A percentile compares a stretch with the other conserved stretches of the same genome.
phyloP scores from a whole-genome alignment of 805 yeast genomes.

The Ogataea zsoltii region DNA sequence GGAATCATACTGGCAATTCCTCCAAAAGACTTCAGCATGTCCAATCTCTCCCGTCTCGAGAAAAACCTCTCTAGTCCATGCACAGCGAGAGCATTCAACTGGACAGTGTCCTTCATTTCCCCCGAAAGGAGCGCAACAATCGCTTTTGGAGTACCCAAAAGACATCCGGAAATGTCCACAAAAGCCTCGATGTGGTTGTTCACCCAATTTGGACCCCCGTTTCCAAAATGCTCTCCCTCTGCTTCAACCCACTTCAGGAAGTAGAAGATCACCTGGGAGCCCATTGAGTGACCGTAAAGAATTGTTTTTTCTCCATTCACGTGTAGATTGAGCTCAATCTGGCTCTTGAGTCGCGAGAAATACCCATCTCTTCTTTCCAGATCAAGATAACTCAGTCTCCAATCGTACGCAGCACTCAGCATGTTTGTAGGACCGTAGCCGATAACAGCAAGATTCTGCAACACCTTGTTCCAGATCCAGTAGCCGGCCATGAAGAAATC shows the following conservation, averaged over 20 bases:
- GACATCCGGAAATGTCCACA: conserved; percentile 87
- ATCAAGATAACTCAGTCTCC: conserved; percentile 91
- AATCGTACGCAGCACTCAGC: conserved; percentile 91
- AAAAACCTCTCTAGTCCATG: conserved; percentile 94
- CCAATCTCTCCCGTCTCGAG: conserved; percentile 84
- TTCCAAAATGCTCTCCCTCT: conserved; percentile 73
- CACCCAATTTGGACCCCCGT: conserved; percentile 91
- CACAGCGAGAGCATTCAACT: conserved; percentile 87
- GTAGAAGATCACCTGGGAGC: conserved; percentile 83
- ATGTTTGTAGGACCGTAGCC: conserved; percentile 92
- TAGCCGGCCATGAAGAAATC: conserved; percentile 96
- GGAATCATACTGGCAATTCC: conserved; percentile 96
- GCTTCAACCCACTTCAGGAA: conserved; percentile 98
- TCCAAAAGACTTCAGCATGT: conserved; percentile 84
- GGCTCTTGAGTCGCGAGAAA: conserved; percentile 71
- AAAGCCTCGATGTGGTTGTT: conserved; percentile 78
- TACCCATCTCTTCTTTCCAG: conserved; percentile 85
- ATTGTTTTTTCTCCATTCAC: conserved; percentile 66
- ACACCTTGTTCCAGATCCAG: conserved; percentile 97
- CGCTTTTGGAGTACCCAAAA: conserved; percentile 92
- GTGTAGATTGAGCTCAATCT: conserved; percentile 61
- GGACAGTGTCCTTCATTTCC: conserved; percentile 97
- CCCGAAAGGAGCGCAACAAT: conserved; percentile 92
- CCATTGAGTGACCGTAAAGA: conserved; percentile 95
- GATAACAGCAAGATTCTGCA: conserved; percentile 91